Evolutionary conservation across 345 rosid genomes (phyloP).

Genomic region (Brassica rapa): DNA sequence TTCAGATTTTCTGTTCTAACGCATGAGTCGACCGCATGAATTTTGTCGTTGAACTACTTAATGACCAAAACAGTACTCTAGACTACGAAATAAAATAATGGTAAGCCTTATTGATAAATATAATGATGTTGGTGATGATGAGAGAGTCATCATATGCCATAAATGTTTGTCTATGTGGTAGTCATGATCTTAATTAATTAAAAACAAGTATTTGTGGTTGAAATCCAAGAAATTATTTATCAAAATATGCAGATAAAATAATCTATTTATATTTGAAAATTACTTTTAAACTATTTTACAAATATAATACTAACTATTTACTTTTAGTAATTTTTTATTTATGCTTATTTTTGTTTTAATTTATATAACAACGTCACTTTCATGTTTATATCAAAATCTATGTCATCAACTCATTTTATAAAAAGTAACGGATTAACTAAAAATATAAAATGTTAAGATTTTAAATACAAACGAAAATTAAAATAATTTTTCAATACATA

Average conservation of each 20-base stretch:
- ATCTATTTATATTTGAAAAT: background rate
- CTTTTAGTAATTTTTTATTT: background rate
- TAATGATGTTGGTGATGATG: conserved; percentile 4
- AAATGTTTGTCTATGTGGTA: conserved; percentile 16
- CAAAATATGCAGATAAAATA: background rate
- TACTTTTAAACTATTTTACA: background rate
- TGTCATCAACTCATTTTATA: background rate
- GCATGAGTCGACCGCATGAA: conserved; percentile 43
- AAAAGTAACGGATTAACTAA: no score
- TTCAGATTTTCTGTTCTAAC: conserved; percentile 35
- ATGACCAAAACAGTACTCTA: conserved; percentile 23
- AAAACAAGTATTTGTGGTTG: background rate
- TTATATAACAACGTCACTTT: background rate
- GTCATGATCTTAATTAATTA: background rate
- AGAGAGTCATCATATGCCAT: conserved; percentile 24
- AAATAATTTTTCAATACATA: background rate
- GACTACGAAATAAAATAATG: conserved; percentile 7
- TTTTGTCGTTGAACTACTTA: conserved; percentile 40
- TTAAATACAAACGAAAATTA: no score
- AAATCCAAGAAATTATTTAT: background rate
- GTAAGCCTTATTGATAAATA: background rate
- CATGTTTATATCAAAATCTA: background rate
- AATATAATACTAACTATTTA: background rate
- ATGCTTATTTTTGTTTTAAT: background rate
- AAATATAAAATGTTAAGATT: no score